A percentile compares a stretch with the other conserved stretches of the same genome.
Evolutionary conservation across 345 rosid species (phyloP).

Genomic region (Murraya paniculata): DNA sequence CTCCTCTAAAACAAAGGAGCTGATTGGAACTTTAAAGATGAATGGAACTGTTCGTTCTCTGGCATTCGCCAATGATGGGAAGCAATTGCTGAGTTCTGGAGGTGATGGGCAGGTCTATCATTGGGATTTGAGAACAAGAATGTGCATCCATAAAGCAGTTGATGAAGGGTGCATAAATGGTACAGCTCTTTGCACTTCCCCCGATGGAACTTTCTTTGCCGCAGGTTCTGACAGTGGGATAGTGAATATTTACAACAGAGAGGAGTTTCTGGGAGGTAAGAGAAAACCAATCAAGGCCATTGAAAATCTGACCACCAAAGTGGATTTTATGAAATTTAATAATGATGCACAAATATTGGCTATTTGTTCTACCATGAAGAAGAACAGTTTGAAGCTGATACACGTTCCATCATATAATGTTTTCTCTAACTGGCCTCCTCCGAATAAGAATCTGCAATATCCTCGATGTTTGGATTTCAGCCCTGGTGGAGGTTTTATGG

Average conservation of each 20-base stretch:
- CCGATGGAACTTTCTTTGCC: slow-evolving; percentile 59
- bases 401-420: slow-evolving; percentile 37
- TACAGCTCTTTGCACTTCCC: slow-evolving; percentile 64
- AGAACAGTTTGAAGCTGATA: slow-evolving; percentile 59
- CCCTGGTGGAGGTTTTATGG: slow-evolving; percentile 93
- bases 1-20: slow-evolving; percentile 74
- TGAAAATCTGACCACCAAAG: slow-evolving; percentile 74
- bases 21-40: slow-evolving; percentile 84
- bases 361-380: slow-evolving; percentile 68
- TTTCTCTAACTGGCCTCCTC: slow-evolving; percentile 81
- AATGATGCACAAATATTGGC: slow-evolving; percentile 80
- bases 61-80: slow-evolving; percentile 68
- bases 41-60: slow-evolving; percentile 76
- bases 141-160: slow-evolving; percentile 72
- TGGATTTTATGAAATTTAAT: slow-evolving; percentile 78
- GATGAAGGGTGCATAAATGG: slow-evolving; percentile 86
- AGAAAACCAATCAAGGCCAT: slow-evolving; percentile 72
- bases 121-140: slow-evolving; percentile 85
- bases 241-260: slow-evolving; percentile 78
- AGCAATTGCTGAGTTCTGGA: slow-evolving; percentile 71
- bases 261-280: slow-evolving; percentile 73
- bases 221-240: slow-evolving; percentile 89
- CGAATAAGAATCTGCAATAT: slow-evolving; percentile 50
- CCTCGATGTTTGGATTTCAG: slow-evolving; percentile 86
- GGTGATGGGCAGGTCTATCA: slow-evolving; percentile 88